Evolutionary conservation across 2,329 filamentous ascomycete species (phyloP).

Genomic region (Paramyrothecium sp.): DNA sequence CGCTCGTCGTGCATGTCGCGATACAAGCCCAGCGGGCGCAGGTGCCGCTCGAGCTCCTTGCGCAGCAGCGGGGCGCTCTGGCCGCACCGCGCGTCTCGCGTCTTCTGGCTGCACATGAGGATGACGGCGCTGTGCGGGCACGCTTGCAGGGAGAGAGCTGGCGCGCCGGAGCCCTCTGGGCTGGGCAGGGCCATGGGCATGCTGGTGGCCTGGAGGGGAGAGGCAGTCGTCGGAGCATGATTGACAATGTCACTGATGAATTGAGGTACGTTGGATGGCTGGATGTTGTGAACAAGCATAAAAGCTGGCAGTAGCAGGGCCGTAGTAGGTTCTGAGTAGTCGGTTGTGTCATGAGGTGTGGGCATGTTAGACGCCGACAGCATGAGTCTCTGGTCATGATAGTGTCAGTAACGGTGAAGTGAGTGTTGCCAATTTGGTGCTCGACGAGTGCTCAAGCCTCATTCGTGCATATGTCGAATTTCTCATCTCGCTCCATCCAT

Average conservation of each 20-base stretch:
- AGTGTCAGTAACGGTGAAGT: slow-evolving; percentile 3
- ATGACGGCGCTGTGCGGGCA: slow-evolving; percentile 85
- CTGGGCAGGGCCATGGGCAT: slow-evolving; percentile 33
- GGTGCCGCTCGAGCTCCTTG: slow-evolving; percentile 84
- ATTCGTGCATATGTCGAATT: no score
- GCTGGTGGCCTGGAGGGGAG: slow-evolving; percentile 48
- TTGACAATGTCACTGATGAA: slow-evolving; percentile 72
- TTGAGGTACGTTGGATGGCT: slow-evolving; percentile 67
- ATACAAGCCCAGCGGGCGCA: slow-evolving; percentile 80
- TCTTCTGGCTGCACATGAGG: slow-evolving; percentile 89
- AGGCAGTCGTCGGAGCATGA: slow-evolving; percentile 69
- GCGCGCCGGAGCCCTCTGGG: slow-evolving; percentile 22
- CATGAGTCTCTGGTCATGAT: slow-evolving; percentile 66
- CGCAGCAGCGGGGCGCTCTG: slow-evolving; percentile 89
- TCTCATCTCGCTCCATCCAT: background rate
- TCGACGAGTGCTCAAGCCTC: no score
- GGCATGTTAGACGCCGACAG: slow-evolving; percentile 91
- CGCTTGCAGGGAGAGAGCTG: slow-evolving; percentile 28
- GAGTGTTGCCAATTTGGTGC: no score
- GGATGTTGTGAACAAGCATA: slow-evolving; percentile 79
- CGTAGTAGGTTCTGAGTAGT: slow-evolving; percentile 69
- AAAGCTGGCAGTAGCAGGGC: slow-evolving; percentile 85
- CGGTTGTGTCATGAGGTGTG: slow-evolving; percentile 64
- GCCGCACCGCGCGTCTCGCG: slow-evolving; percentile 91
- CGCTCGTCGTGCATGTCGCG: slow-evolving; percentile 86